Base-by-base conservation (phyloP, 78 protist genomes). In the Dictyostelium intermedium region DNA sequence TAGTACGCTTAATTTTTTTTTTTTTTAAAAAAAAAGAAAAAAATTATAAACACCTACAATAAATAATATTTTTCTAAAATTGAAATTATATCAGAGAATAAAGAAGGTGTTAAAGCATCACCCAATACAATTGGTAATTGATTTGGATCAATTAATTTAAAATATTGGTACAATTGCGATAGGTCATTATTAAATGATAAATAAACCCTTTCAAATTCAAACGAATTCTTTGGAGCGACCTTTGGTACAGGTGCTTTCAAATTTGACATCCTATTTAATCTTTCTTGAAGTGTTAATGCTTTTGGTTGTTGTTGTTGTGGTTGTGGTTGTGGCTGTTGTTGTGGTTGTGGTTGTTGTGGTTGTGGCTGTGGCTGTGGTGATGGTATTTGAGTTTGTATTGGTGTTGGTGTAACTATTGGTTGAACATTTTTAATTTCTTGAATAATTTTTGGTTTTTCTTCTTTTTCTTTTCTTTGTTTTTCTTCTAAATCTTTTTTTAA, bases 201-300 rank as follows among this genome's bases (percentile, higher is more conserved):
- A 50, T 89, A 89, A 32, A 70, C 30, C 41, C 39, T 89, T 70
- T 89, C 94, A 89, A 89, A 89, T 34, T 89, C 94, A 80, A 89
- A 89, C 34, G 87, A 81, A 35, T 89, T 89, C 83, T 78, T 89
- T 34, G 94, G 94, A 50, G 94, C 56, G 34, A 32, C 39, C 39
- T 89, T 89, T 20, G 94, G 94, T 14, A 89, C 11, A 27, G 87
- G 63, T 69, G 94, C 86, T 35, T 80, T 89, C 20, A 89, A 79
- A 41, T 77, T 35, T 20, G 85, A 16, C 72, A 89, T 25, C 82
- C 87, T 89, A 35, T 63, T 47, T 69, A 89, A 77, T 43, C 87
- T 53, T 47, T 89, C 94, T 89, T 89, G 83, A 18, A 89, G 73
- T 63, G 94, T 79, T 63, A 83, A 37, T 78, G 81, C 9, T 25